Percentiles rank a stretch among this genome's conserved stretches.
Evolutionary conservation across 140 eudicot genomes (phyloP).

Genomic region (Erigeron philadelphicus): DNA sequence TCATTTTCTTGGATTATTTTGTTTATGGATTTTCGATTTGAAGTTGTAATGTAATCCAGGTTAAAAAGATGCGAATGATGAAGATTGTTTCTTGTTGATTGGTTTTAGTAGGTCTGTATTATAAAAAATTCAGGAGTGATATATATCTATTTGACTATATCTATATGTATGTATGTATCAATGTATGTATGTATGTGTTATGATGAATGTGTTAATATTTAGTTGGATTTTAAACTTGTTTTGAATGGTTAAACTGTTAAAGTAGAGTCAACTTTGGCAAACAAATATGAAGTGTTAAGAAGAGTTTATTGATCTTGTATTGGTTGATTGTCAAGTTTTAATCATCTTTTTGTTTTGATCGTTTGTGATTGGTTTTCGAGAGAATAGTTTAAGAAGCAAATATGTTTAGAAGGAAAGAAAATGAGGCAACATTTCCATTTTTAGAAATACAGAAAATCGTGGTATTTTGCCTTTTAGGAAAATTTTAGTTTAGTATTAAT

Average conservation of each 20-base stretch:
- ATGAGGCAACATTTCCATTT: neutral
- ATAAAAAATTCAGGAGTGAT: neutral
- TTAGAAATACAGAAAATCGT: neutral
- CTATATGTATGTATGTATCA: neutral
- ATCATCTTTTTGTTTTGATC: conserved; percentile 6
- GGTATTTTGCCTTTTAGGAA: neutral
- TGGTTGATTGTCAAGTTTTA: neutral
- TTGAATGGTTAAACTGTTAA: conserved; percentile 5
- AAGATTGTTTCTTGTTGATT: neutral
- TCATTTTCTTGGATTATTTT: conserved; percentile 12
- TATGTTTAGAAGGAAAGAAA: neutral
- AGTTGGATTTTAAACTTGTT: neutral
- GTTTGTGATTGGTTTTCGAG: conserved; percentile 11
- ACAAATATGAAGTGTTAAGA: conserved; percentile 5
- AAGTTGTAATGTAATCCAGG: neutral
- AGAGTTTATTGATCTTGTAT: conserved; percentile 8
- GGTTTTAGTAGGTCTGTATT: neutral
- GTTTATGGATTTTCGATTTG: neutral
- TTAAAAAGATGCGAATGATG: neutral
- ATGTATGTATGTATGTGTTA: neutral
- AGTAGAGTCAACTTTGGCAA: conserved; percentile 24
- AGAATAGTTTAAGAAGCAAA: neutral
- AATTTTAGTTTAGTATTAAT: neutral
- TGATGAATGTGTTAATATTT: conserved; percentile 2
- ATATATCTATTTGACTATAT: no score